Evolutionary conservation across 129 eudicot genomes (phyloP).

Genomic region (Solidago caesia): DNA sequence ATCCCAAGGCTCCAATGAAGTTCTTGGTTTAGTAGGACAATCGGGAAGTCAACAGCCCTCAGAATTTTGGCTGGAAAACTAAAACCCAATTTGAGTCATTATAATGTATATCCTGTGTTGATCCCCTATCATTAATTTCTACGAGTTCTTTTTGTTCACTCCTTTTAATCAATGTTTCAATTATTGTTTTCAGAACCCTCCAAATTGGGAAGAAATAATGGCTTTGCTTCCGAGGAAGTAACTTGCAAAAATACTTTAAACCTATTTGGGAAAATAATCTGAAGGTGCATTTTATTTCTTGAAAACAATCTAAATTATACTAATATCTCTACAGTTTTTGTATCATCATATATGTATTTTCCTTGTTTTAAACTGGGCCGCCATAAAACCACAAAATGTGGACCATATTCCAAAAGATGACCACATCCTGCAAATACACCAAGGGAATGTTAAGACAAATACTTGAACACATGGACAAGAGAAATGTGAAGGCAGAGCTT

Average conservation of each 20-base stretch:
- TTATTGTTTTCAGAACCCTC: conserved; percentile 72
- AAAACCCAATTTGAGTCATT: conserved; percentile 85
- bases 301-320: neutral
- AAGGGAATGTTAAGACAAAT: conserved; percentile 96
- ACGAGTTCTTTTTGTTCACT: neutral
- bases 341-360: neutral
- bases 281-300: conserved; percentile 46
- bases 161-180: neutral
- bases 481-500: conserved; percentile 63
- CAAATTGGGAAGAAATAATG: conserved; percentile 96
- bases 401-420: conserved; percentile 86
- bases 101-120: conserved; percentile 41
- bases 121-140: neutral
- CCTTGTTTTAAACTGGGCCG: conserved; percentile 46
- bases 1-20: conserved; percentile 93
- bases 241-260: conserved; percentile 89
- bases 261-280: conserved; percentile 91
- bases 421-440: conserved; percentile 33
- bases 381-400: conserved; percentile 93
- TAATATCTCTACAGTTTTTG: neutral
- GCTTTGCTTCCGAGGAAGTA: conserved; percentile 87
- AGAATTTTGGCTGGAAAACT: conserved; percentile 80
- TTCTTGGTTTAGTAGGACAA: conserved; percentile 96
- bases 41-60: conserved; percentile 84
- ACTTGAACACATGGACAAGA: conserved; percentile 83